Conservation (phyloP, 345 rosid genomes). For the Noccaea bulbosa region DNA sequence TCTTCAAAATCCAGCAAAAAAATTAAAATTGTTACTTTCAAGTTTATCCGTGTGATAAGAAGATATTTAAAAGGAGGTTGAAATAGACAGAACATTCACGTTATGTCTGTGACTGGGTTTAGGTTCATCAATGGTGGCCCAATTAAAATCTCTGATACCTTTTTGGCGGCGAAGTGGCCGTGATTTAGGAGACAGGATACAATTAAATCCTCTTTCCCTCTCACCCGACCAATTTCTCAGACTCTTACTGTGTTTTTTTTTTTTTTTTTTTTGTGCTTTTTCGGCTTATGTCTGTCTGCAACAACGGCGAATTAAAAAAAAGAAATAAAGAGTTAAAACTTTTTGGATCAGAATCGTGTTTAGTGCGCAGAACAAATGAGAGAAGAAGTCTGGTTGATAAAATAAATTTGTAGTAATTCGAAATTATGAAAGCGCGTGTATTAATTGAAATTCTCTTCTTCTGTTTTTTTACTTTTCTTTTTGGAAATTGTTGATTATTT, state of each 20-base stretch:
- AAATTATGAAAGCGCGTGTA: neutral
- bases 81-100: constrained; percentile 40
- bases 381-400: constrained; percentile 20
- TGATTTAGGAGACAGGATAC: constrained; percentile 41
- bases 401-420: constrained; percentile 7
- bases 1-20: constrained; percentile 31
- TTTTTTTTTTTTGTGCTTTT: constrained; percentile 26
- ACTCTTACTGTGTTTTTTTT: constrained; percentile 27
- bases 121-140: constrained; percentile 40
- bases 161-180: constrained; percentile 43
- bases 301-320: constrained; percentile 30
- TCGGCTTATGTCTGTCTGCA: constrained; percentile 28
- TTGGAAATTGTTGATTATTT: neutral
- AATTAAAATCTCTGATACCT: constrained; percentile 33
- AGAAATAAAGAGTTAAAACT: constrained; percentile 2
- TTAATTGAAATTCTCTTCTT: no score
- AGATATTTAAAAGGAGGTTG: constrained; percentile 1
- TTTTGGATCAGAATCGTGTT: constrained; percentile 38
- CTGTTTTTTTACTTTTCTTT: neutral
- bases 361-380: constrained; percentile 11
- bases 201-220: constrained; percentile 29
- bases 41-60: constrained; percentile 26
- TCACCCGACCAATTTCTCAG: constrained; percentile 43
- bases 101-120: constrained; percentile 28
- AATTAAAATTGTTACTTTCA: neutral